These are phyloP conservation scores for Ophiostoma fasciatum DNA, from an alignment of 2,329 filamentous ascomycete genomes.

Conservation along the genomic window DNA sequence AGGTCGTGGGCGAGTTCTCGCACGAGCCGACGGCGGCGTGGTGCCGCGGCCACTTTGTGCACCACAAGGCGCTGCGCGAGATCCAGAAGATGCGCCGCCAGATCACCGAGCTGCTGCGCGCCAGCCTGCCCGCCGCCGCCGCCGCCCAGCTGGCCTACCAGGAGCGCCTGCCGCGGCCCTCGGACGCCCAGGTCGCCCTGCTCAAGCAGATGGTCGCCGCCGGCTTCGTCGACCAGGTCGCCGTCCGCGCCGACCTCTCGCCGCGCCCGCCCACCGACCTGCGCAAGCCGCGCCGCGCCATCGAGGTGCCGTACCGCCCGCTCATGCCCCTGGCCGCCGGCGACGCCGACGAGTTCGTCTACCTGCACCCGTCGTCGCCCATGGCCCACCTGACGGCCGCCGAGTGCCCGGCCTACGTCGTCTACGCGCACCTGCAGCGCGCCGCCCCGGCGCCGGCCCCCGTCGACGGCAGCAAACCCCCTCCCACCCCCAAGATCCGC, in stretches of 20 bases:
- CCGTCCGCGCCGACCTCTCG: constrained; percentile 77
- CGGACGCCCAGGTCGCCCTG: constrained; percentile 55
- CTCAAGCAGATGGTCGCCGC: constrained; percentile 85
- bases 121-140: constrained; percentile 53
- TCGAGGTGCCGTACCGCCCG: constrained; percentile 83
- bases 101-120: constrained; percentile 64
- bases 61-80: constrained; percentile 76
- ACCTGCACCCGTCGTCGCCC: constrained; percentile 60
- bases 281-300: constrained; percentile 66
- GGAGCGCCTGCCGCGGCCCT: constrained; percentile 42
- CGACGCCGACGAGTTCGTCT: too few relatives aligned
- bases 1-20: constrained; percentile 76
- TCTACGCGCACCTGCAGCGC: constrained; percentile 48
- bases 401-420: constrained; percentile 73
- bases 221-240: constrained; percentile 88
- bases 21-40: constrained; percentile 58
- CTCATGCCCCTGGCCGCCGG: constrained; percentile 49
- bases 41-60: constrained; percentile 73
- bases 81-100: constrained; percentile 70
- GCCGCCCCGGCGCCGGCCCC: constrained; percentile 39
- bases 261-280: constrained; percentile 52
- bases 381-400: constrained; percentile 53
- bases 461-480: too few relatives aligned
- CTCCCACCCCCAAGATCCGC: constrained; percentile 51
- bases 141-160: constrained; percentile 42